A percentile compares a stretch with the other conserved stretches of the same genome.
phyloP scores from a whole-genome alignment of 2,329 filamentous ascomycete species.

The Scolecobasidium constrictum region DNA sequence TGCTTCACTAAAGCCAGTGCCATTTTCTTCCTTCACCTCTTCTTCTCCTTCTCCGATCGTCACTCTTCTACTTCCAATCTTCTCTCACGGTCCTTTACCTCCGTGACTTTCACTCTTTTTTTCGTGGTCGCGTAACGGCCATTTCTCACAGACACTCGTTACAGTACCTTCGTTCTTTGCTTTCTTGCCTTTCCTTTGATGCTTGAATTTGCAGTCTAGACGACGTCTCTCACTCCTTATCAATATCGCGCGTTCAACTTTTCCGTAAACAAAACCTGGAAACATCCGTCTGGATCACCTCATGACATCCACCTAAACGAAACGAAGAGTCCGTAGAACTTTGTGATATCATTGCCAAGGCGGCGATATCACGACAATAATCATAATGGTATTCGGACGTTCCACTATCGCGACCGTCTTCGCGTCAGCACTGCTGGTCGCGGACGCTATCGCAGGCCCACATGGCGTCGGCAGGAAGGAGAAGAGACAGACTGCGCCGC shows the following conservation, averaged over 20 bases:
- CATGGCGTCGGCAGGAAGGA: background rate
- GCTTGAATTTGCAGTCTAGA: background rate
- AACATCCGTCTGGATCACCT: no score
- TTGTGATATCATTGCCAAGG: no score
- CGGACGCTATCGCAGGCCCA: background rate
- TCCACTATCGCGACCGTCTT: background rate
- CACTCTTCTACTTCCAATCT: no score
- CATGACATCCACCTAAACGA: no score
- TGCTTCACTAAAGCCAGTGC: background rate
- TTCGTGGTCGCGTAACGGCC: background rate
- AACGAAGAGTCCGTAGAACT: no score
- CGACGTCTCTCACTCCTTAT: background rate
- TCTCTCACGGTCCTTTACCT: background rate
- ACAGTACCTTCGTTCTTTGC: background rate
- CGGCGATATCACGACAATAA: background rate
- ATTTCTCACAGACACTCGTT: background rate
- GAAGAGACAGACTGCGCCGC: slow-evolving; percentile 4
- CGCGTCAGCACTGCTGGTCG: background rate
- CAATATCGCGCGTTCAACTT: no score
- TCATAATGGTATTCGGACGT: background rate
- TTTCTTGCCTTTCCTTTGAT: background rate
- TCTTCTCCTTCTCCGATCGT: no score
- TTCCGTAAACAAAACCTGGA: no score
- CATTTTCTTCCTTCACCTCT: background rate
- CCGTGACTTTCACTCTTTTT: background rate